Evolutionary conservation across 805 yeast species (phyloP).

Genomic region (Zygosaccharomyces rouxii): DNA sequence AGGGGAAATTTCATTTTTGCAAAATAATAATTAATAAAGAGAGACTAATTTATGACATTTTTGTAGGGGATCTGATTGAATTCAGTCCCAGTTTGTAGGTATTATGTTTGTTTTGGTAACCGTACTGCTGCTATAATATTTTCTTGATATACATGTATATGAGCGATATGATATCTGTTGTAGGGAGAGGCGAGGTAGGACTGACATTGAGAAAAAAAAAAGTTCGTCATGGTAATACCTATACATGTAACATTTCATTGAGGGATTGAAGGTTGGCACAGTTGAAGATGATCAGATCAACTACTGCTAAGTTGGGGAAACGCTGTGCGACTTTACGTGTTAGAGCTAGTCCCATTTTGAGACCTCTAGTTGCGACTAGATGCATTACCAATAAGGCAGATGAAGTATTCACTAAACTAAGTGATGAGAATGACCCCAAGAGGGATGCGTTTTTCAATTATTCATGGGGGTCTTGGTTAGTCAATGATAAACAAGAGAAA

Average conservation of each 20-base stretch:
- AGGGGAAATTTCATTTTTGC: too few relatives aligned
- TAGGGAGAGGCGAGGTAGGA: not conserved
- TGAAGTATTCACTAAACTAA: constrained; percentile 47
- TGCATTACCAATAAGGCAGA: constrained; percentile 32
- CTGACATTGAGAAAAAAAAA: not conserved
- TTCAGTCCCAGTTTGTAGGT: constrained; percentile 1
- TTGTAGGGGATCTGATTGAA: not conserved
- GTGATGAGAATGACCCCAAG: constrained; percentile 61
- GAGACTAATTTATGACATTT: not conserved
- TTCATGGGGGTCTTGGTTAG: constrained; percentile 94
- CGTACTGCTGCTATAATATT: not conserved
- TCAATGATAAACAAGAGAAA: constrained; percentile 70
- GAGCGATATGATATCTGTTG: not conserved
- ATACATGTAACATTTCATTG: not conserved
- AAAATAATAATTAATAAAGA: too few relatives aligned
- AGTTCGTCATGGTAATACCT: not conserved
- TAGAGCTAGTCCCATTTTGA: constrained; percentile 2
- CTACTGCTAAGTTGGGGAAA: constrained; percentile 4
- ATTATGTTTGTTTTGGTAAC: not conserved
- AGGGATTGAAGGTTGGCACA: not conserved
- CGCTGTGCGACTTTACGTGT: constrained; percentile 1
- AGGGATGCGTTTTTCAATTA: constrained; percentile 76
- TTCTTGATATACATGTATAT: not conserved
- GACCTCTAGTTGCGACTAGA: constrained; percentile 18
- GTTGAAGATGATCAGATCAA: constrained; percentile 9